Base-by-base conservation (phyloP, 768 basidiomycete species). In the Tricholoma terreum region DNA sequence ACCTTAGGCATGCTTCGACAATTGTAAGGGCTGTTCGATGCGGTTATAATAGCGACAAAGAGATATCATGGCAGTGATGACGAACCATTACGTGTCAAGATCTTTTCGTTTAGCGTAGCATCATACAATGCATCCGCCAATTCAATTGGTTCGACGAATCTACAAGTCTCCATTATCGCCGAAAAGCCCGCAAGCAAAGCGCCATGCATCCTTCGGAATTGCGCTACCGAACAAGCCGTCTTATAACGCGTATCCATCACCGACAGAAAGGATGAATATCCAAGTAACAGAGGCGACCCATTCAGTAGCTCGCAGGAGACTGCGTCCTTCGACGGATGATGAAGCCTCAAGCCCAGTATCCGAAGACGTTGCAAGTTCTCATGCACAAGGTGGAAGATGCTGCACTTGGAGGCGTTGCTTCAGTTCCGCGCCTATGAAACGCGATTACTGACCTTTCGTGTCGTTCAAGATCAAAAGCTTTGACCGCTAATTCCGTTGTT, bases 391-490 rank as follows among this genome's bases (percentile, higher is more conserved):
- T 48, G 57, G 38, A 61, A 58, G 22, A 58, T 42, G 42, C 59
- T 63, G n/a, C 6, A 27, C 24, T 27, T 27, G 24, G 24, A 27
- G 24, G 6, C 6, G 24, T n/a, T n/a, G n/a, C n/a, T n/a, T n/a
- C n/a, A n/a, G n/a, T n/a, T n/a, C n/a, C n/a, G n/a, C n/a, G n/a
- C n/a, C n/a, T n/a, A n/a, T n/a, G n/a, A n/a, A n/a, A n/a, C n/a
- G n/a, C n/a, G n/a, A n/a, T n/a, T n/a, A n/a, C n/a, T n/a, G n/a
- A n/a, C n/a, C n/a, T n/a, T n/a, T n/a, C n/a, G n/a, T n/a, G n/a
- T n/a, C n/a, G n/a, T n/a, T n/a, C n/a, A 40, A 10, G 15, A 55
- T 70, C 67, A 50, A 77, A 76, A 11, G 72, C 73, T 49, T 69
- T 73, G 14, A 55, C 58, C 1, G 67, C 71, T 24, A 75, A 64